Evolutionary conservation across 2,329 filamentous ascomycete species (phyloP).

Genomic region (Nemania diffusa): DNA sequence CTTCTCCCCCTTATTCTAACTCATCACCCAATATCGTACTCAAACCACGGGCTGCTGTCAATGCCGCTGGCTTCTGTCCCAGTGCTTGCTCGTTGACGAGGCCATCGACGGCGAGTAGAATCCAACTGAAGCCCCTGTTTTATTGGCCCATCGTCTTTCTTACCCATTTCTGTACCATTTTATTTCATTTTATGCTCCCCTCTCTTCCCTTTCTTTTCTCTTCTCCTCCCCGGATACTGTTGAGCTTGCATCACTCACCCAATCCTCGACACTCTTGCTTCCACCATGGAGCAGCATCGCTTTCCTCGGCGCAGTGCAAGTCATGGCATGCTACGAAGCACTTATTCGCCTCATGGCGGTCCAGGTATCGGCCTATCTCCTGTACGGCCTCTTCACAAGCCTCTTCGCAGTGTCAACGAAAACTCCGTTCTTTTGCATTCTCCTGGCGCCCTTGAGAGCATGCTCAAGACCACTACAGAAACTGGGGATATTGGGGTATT

Average conservation of each 20-base stretch:
- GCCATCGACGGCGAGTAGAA: constrained; percentile 33
- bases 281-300: constrained; percentile 46
- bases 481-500: constrained; percentile 73
- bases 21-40: constrained; percentile 31
- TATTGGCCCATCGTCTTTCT: constrained; percentile 38
- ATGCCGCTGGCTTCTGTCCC: constrained; percentile 32
- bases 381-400: constrained; percentile 50
- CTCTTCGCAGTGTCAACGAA: constrained; percentile 58
- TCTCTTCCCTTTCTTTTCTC: no score
- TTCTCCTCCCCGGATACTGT: constrained; percentile 6
- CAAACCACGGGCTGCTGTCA: constrained; percentile 30
- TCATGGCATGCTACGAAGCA: constrained; percentile 48
- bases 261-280: constrained; percentile 26
- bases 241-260: constrained; percentile 27
- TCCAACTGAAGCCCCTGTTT: constrained; percentile 24
- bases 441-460: constrained; percentile 68
- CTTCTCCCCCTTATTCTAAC: constrained; percentile 16
- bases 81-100: constrained; percentile 31
- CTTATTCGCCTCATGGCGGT: constrained; percentile 42
- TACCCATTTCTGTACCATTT: constrained; percentile 42
- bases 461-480: constrained; percentile 74
- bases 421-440: constrained; percentile 57
- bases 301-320: constrained; percentile 48
- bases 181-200: constrained; percentile 43
- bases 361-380: constrained; percentile 36